A percentile compares a stretch with the other conserved stretches of the same genome.
phyloP scores from a whole-genome alignment of 768 basidiomycete species.

The Kockovaella imperatae region DNA sequence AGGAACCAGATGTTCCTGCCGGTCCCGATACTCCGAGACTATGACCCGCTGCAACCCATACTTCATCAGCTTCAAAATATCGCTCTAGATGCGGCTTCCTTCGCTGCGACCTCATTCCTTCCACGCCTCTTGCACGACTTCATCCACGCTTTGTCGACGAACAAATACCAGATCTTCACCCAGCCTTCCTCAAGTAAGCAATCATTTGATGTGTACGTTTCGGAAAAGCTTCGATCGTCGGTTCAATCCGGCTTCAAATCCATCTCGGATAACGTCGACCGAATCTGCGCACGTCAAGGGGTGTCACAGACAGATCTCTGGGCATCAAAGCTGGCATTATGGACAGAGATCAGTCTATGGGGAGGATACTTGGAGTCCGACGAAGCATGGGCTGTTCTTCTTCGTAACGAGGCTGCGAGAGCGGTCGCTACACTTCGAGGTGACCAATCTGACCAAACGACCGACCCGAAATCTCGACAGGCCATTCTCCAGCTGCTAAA shows the following conservation, averaged over 20 bases:
- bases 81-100: neutral
- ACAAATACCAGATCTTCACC: conserved; percentile 20
- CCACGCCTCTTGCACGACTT: conserved; percentile 3
- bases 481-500: conserved; percentile 1
- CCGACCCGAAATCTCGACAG: no score
- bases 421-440: no score
- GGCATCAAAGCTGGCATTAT: conserved; percentile 4
- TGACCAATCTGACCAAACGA: no score
- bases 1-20: no score
- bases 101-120: conserved; percentile 1
- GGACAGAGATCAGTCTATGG: conserved; percentile 15
- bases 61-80: neutral
- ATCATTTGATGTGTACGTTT: conserved; percentile 18
- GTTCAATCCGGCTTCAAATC: conserved; percentile 1
- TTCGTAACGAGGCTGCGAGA: neutral
- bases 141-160: conserved; percentile 4
- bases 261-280: neutral
- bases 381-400: conserved; percentile 7
- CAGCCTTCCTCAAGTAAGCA: conserved; percentile 15
- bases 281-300: neutral
- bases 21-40: conserved; percentile 1
- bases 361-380: conserved; percentile 26
- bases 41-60: conserved; percentile 6
- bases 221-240: conserved; percentile 12
- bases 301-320: neutral